Base-by-base conservation (phyloP, 2,329 filamentous ascomycete species). In the Calonectria ilicicola region DNA sequence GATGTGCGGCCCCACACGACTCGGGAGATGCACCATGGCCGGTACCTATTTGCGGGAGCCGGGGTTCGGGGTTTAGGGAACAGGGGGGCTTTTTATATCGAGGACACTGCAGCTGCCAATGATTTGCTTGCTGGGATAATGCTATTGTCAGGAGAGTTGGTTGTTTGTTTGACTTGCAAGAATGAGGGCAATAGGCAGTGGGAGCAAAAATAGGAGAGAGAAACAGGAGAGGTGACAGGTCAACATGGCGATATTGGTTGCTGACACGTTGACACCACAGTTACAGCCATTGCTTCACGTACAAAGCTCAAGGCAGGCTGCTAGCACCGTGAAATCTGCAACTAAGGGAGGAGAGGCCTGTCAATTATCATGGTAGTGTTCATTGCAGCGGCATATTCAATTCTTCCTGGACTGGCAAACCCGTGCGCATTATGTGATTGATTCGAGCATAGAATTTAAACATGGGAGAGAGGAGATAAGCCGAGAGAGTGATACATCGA, bases 381-480 rank as follows among this genome's bases (percentile, higher is more conserved):
- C 32, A 17, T 38, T 19, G 15, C 53, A 21, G 4, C 21, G 12
- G 6, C 32, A 60, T 47, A 12, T 35, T 14, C 80, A 58, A 93
- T 21, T 91, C 93, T 75, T 91, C 92, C 2, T 84, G 83, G 1
- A 89, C 90, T 0, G 83, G 90, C 17, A 84, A 87, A 73, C 88
- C 89, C 12, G 32, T 21, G 0, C 94, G 94, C 77, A 88, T 94
- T 72, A 88, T 86, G 73, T 87, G 87, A 0, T 83, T 47, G 93
- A 1, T 83, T 83, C 62, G 90, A 94, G 27, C 44, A 44, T 23
- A 7, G 35, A 17, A 42, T 60, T 60, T 5, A 46, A 63, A 1
- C 2, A 40, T 6, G 27, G 29, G 29, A n/a, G n/a, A n/a, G n/a
- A 51, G 23, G 49, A 17, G 26, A 53, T 35, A 12, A n/a, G 44